Evolutionary conservation across 192 early-diverging fungal species (phyloP).

Genomic region (Mortierella hygrophila): DNA sequence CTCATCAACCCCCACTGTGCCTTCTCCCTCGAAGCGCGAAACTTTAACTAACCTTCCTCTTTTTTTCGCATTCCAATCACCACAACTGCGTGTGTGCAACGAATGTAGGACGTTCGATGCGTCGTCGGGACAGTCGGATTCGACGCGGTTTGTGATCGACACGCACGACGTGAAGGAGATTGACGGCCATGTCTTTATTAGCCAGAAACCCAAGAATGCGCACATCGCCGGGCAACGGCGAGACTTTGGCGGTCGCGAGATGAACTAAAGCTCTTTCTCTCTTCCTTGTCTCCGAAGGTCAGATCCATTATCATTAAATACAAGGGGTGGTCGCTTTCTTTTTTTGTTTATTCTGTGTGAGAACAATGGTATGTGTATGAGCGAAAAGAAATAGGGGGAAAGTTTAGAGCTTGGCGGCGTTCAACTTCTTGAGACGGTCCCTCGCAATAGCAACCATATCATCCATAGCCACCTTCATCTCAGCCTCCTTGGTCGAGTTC

Average conservation of each 20-base stretch:
- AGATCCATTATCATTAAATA: background rate
- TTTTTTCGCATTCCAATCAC: background rate
- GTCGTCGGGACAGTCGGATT: constrained; percentile 40
- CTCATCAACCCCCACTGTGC: too few relatives aligned
- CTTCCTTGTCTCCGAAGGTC: background rate
- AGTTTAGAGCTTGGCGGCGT: constrained; percentile 17
- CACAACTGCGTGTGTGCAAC: background rate
- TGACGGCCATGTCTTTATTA: constrained; percentile 46
- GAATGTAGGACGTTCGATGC: constrained; percentile 45
- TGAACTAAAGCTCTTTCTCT: constrained; percentile 23
- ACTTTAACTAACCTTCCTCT: background rate
- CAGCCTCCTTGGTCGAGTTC: constrained; percentile 69
- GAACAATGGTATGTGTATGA: background rate
- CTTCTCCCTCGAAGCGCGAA: too few relatives aligned
- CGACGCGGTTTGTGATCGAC: constrained; percentile 52
- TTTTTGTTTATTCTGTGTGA: background rate
- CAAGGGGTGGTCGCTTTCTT: background rate
- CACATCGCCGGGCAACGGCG: constrained; percentile 43
- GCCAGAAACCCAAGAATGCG: constrained; percentile 26
- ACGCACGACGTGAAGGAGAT: constrained; percentile 50
- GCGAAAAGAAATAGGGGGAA: background rate
- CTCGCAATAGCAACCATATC: constrained; percentile 89
- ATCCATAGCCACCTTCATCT: constrained; percentile 76
- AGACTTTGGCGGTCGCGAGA: constrained; percentile 49
- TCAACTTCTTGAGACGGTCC: constrained; percentile 81